These are phyloP conservation scores for Phoma sp. DNA, from an alignment of 2,329 filamentous ascomycete species.

Conservation along the genomic window DNA sequence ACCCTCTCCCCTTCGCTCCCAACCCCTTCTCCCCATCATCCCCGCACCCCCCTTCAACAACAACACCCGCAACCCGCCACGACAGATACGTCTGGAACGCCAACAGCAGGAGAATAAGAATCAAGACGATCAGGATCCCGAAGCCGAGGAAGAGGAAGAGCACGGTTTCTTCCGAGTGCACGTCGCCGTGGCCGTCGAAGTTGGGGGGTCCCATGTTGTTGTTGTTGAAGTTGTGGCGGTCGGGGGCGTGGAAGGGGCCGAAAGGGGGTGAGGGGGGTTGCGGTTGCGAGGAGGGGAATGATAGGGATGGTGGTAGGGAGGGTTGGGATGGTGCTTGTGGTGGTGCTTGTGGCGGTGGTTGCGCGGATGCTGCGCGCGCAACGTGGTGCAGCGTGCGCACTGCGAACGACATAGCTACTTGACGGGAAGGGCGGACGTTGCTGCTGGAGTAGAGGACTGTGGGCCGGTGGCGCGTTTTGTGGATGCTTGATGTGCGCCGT, in stretches of 20 bases:
- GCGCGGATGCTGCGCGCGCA: not conserved
- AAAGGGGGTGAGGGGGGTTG: too few species aligned
- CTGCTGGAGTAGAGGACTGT: too few species aligned
- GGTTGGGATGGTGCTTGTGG: too few species aligned
- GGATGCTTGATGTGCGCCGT: too few species aligned
- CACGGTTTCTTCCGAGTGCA: slow-evolving; percentile 18
- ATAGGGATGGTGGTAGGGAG: too few species aligned
- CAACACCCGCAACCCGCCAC: slow-evolving; percentile 29
- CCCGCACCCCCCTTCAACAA: slow-evolving; percentile 21
- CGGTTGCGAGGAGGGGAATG: too few species aligned
- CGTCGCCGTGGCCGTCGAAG: not conserved
- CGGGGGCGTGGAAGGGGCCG: too few species aligned
- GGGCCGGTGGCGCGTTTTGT: too few species aligned
- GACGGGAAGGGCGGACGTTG: too few species aligned
- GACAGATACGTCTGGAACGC: slow-evolving; percentile 33
- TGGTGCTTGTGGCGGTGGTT: too few species aligned
- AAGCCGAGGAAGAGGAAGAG: slow-evolving; percentile 37
- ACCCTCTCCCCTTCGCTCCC: not conserved
- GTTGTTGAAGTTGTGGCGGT: not conserved
- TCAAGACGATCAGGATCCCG: slow-evolving; percentile 31
- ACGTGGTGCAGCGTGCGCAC: not conserved
- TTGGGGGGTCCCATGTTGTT: not conserved
- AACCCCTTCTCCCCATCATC: not conserved
- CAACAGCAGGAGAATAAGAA: slow-evolving; percentile 27
- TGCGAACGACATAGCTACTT: too few species aligned